A percentile compares a stretch with the other conserved stretches of the same genome.
Evolutionary conservation across 2,329 filamentous ascomycete genomes (phyloP).

Genomic region (Didymella sp.): DNA sequence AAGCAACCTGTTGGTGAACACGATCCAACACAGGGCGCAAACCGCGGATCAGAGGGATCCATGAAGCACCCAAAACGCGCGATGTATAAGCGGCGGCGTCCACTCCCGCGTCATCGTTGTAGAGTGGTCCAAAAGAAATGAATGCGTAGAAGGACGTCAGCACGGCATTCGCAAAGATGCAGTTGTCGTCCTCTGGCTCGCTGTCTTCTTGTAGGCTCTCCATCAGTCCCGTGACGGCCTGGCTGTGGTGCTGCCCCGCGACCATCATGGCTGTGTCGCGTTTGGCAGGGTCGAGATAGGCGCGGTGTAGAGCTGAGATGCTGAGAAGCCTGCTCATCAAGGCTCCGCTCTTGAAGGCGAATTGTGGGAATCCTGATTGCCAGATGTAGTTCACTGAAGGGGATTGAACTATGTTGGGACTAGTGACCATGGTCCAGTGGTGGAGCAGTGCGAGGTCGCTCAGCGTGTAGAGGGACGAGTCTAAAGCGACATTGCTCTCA

Average conservation of each 20-base stretch:
- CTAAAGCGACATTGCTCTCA: background rate
- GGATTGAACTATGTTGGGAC: conserved; percentile 20
- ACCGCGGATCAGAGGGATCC: conserved; percentile 31
- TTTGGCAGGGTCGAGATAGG: conserved; percentile 23
- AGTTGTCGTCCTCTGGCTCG: conserved; percentile 5
- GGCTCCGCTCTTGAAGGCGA: conserved; percentile 18
- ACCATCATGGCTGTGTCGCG: conserved; percentile 12
- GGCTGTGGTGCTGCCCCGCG: conserved; percentile 23
- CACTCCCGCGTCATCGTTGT: conserved; percentile 6
- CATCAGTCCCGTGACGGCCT: conserved; percentile 22
- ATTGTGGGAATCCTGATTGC: conserved; percentile 20
- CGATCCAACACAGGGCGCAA: conserved; percentile 17
- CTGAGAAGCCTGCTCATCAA: conserved; percentile 29
- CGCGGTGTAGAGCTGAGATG: conserved; percentile 23
- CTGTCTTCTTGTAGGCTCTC: conserved; percentile 8
- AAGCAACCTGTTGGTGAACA: conserved; percentile 15
- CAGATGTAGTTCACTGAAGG: conserved; percentile 22
- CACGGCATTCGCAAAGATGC: conserved; percentile 24
- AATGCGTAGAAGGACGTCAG: conserved; percentile 23
- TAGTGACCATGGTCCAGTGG: conserved; percentile 27
- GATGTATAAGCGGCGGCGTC: conserved; percentile 10
- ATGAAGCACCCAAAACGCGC: conserved; percentile 27
- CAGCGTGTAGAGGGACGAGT: conserved; percentile 16
- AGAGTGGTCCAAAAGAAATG: conserved; percentile 26
- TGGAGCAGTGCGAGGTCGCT: conserved; percentile 27